These are phyloP conservation scores for Boletus nobilissimus DNA, from an alignment of 1,284 basidiomycete genomes.

Conservation along the genomic window DNA sequence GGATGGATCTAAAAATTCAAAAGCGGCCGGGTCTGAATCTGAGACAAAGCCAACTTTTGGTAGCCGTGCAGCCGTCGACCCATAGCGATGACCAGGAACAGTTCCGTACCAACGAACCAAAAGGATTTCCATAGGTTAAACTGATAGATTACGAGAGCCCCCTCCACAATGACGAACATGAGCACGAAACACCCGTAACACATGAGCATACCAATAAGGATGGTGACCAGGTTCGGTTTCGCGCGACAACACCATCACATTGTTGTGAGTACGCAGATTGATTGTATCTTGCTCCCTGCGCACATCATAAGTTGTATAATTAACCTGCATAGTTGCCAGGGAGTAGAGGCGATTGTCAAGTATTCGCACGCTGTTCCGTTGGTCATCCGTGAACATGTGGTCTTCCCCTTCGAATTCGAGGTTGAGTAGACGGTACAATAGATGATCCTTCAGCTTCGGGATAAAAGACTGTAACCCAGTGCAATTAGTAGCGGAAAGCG, in stretches of 20 bases:
- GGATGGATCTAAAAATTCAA: constrained; percentile 22
- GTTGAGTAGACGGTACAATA: constrained; percentile 11
- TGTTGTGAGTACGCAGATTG: constrained; percentile 40
- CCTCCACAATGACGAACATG: constrained; percentile 30
- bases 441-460: neutral
- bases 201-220: constrained; percentile 38
- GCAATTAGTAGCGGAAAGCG: neutral
- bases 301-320: constrained; percentile 59
- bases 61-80: constrained; percentile 37
- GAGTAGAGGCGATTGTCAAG: constrained; percentile 44
- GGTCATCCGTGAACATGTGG: constrained; percentile 13
- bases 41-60: constrained; percentile 49
- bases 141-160: constrained; percentile 1
- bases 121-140: constrained; percentile 46
- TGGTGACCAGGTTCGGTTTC: constrained; percentile 35
- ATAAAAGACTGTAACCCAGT: constrained; percentile 21
- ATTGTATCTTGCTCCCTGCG: constrained; percentile 51
- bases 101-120: constrained; percentile 52
- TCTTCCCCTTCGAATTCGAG: constrained; percentile 20
- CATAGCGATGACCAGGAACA: constrained; percentile 31
- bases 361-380: constrained; percentile 37
- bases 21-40: constrained; percentile 44
- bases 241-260: constrained; percentile 47
- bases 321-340: constrained; percentile 47
- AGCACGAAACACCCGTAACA: constrained; percentile 41